These are phyloP conservation scores for Pulveroboletus sp. DNA, from an alignment of 768 basidiomycete species.

Conservation along the genomic window DNA sequence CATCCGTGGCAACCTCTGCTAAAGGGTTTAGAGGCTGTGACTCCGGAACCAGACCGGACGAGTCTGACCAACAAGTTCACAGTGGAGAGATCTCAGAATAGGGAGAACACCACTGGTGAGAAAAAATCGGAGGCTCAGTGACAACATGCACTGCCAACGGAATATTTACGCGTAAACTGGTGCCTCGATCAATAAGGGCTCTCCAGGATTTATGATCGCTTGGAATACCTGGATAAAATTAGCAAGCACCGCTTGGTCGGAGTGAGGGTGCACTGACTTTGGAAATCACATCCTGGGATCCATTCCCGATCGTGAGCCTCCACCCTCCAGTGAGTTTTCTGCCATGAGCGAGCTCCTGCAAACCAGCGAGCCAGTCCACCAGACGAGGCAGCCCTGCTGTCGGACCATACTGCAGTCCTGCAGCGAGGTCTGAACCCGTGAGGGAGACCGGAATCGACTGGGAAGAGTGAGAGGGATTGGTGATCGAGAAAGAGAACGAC, in stretches of 20 bases:
- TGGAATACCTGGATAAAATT: constrained; percentile 52
- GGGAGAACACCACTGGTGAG: constrained; percentile 58
- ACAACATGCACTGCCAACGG: constrained; percentile 10
- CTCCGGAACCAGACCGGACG: neutral
- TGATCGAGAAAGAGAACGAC: constrained; percentile 62
- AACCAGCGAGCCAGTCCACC: constrained; percentile 58
- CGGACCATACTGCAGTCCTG: constrained; percentile 72
- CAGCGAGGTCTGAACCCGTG: constrained; percentile 52
- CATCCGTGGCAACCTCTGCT: constrained; percentile 75
- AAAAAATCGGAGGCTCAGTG: constrained; percentile 8
- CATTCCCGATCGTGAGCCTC: constrained; percentile 72
- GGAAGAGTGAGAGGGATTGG: constrained; percentile 42
- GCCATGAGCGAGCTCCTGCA: constrained; percentile 70
- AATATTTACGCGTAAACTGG: constrained; percentile 67
- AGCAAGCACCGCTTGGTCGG: constrained; percentile 2
- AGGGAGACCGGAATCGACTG: constrained; percentile 51
- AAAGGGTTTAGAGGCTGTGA: constrained; percentile 4
- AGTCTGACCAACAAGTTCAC: constrained; percentile 53
- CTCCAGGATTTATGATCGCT: constrained; percentile 72
- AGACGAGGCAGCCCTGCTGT: constrained; percentile 67
- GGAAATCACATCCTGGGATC: constrained; percentile 85
- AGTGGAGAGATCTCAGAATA: constrained; percentile 51
- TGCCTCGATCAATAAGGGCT: constrained; percentile 76
- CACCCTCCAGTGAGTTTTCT: constrained; percentile 62
- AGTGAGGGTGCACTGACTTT: constrained; percentile 48